Evolutionary conservation across 2,329 filamentous ascomycete genomes (phyloP), one percentile per base, ranked within the genome.

Genomic region (Aaosphaeria arxii): DNA sequence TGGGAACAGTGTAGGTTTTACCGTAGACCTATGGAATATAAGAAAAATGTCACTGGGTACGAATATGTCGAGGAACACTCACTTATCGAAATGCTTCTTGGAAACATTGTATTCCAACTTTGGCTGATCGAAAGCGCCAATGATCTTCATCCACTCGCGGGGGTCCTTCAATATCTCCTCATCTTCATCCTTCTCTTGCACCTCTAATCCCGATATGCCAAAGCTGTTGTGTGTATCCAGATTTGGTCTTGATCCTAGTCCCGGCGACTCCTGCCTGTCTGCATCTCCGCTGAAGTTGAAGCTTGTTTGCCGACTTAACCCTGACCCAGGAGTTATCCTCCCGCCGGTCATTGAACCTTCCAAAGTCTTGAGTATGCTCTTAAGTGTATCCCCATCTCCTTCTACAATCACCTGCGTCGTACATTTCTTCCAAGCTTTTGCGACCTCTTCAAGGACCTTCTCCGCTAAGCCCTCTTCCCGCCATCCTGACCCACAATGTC

Each of bases 401-500:
- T 96, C 90, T 3, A 99, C 88, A 55, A 99, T 95, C 46, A 96
- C 88, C 24, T 89, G 89, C 1, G 90, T 90, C 65, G 89, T 91
- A 50, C 87, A 80, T 57, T 86, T 89, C 75, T 96, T 97, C 95
- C 94, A 99, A 57, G 83, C 82, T 69, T 88, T 87, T 1, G 94
- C 91, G 6, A 91, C 84, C 70, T 97, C 94, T 62, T 99, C 94
- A 33, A 99, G 74, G 9, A 96, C 89, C 56, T 86, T 87, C 70
- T 99, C 95, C 3, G 91, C 94, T 31, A 96, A 77, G 0, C 95
- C 92, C 67, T 95, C 91, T 74, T 97, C 91, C 61, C 92, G 84
- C 94, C 94, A 99, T 85, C 86, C 90, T 48, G 91, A 91, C 32
- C 94, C 94, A 69, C 94, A 99, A 70, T 96, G 88, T 58, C 89